Evolutionary conservation across 495 filamentous ascomycete species (phyloP), one percentile per base, ranked within the genome.

Genomic region (Neurospora sp.): DNA sequence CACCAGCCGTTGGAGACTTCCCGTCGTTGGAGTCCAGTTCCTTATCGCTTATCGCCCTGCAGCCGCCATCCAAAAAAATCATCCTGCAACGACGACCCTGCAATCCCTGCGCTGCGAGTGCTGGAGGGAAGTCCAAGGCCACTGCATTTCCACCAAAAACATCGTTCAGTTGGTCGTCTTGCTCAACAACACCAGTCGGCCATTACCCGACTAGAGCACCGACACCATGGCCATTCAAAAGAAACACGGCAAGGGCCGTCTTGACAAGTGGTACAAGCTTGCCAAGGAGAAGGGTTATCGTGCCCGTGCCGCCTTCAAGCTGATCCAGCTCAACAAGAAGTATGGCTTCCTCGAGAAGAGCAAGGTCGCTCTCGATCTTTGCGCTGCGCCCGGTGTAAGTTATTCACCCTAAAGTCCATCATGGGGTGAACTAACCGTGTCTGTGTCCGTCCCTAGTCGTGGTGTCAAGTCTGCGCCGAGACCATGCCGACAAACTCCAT

Each of bases 241-340:
- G 87, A 99, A 99, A 89, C 92, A 97, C 83, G 96, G 94, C 85
- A 99, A 99, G 88, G 96, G 96, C 82, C 95, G 96, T 88, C 89
- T 99, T 73, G 96, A 99, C 86, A 98, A 98, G 85, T 98, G 94
- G 94, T 88, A 87, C 75, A 83, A 82, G 73, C 79, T 99, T 74
- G 96, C 96, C 73, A 98, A 98, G 81, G 96, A 99, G 82, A 98
- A 98, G 83, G 96, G 96, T 70, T 99, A 99, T 84, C 86, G 96
- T 76, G 96, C 96, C 48, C 88, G 96, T 84, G 94, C 96, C 76
- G 96, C 96, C 9, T 99, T 99, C 89, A 99, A 99, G 85, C 82
- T 99, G 75, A 94, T 99, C 72, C 96, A 99, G 81, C 86, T 99
- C 76, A 99, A 99, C 85, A 97, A 97, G 84, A 98, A 97, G 79